Evolutionary conservation across 1,284 basidiomycete species (phyloP).

Genomic region (Ganoderma sinense): DNA sequence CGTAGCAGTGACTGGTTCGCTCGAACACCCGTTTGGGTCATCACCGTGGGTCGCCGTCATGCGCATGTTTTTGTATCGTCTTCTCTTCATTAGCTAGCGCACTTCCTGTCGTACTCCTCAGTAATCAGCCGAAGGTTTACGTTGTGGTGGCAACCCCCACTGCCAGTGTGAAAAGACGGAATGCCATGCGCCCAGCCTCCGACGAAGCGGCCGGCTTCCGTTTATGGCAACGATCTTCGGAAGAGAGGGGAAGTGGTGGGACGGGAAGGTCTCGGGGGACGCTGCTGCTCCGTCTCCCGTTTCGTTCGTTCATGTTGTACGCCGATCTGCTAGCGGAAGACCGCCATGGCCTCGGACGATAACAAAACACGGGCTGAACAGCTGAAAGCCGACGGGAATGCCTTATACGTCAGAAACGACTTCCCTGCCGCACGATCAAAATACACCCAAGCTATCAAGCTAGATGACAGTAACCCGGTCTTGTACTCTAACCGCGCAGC

Average conservation of each 20-base stretch:
- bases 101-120: constrained; percentile 6
- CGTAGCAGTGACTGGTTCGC: constrained; percentile 18
- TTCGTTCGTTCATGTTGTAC: background rate
- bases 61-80: constrained; percentile 10
- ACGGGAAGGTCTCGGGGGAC: background rate
- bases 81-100: constrained; percentile 8
- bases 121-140: background rate
- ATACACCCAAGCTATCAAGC: constrained; percentile 42
- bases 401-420: constrained; percentile 39
- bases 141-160: background rate
- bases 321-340: background rate
- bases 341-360: constrained; percentile 26
- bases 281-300: background rate
- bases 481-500: constrained; percentile 44
- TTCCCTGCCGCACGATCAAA: constrained; percentile 40
- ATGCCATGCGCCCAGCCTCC: background rate
- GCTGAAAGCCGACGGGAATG: constrained; percentile 45
- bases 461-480: constrained; percentile 39
- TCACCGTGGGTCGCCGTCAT: constrained; percentile 19
- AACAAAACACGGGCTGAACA: constrained; percentile 25
- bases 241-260: background rate
- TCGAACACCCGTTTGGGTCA: constrained; percentile 9
- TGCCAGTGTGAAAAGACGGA: background rate
- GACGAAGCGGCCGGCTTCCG: constrained; percentile 9
- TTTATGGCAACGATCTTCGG: constrained; percentile 10